Evolutionary conservation across 257 asterid species (phyloP).

Genomic region (Capsicum chinense): DNA sequence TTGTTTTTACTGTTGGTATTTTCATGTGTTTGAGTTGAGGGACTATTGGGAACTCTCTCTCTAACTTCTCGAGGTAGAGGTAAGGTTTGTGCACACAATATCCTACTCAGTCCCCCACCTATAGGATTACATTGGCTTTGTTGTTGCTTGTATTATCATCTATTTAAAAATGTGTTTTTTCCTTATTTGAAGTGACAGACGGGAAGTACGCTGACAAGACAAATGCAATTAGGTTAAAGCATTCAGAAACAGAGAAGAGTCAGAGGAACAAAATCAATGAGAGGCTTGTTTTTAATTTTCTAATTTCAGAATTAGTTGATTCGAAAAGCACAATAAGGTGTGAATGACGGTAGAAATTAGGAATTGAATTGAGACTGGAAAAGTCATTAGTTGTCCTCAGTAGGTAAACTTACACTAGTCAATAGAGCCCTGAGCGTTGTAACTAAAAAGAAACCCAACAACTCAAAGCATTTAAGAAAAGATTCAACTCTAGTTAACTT

Average conservation of each 20-base stretch:
- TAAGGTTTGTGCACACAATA: no score
- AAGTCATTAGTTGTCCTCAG: no score
- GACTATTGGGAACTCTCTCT: no score
- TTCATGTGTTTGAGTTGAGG: no score
- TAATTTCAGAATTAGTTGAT: not conserved
- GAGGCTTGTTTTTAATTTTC: slow-evolving; percentile 29
- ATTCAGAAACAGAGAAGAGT: slow-evolving; percentile 49
- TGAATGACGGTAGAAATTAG: no score
- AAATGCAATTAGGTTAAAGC: slow-evolving; percentile 47
- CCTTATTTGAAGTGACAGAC: slow-evolving; percentile 29
- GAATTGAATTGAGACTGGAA: no score
- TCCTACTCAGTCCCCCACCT: no score
- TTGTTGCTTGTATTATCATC: no score
- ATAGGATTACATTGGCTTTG: no score
- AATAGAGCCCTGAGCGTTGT: not conserved
- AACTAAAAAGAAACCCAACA: not conserved
- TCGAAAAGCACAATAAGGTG: not conserved
- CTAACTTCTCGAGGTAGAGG: no score
- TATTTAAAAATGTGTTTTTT: not conserved
- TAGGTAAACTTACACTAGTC: no score
- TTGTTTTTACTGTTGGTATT: no score
- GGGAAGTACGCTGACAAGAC: slow-evolving; percentile 51
- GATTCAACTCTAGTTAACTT: not conserved
- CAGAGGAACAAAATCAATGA: slow-evolving; percentile 52
- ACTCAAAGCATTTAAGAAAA: not conserved